Base-by-base conservation (phyloP, 225 moss, liverwort and hornwort genomes). In the Pleurozium schreberi region DNA sequence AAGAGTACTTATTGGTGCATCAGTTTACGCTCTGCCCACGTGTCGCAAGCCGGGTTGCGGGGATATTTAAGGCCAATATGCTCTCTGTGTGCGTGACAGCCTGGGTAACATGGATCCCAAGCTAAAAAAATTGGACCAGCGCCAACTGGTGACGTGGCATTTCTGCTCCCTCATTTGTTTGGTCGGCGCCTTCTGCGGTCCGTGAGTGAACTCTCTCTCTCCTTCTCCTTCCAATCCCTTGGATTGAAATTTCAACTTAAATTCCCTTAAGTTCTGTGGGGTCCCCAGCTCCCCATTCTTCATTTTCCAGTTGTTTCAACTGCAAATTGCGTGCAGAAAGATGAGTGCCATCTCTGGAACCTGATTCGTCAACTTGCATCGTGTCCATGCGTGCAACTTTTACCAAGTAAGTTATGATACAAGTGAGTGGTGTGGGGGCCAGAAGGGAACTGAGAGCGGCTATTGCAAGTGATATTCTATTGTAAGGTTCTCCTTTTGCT, bases 381-480 rank as follows among this genome's bases (percentile, higher is more conserved):
- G 83, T 91, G 91, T 91, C 53, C 86, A 90, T 65, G 88, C 91
- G 91, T 91, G 91, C 91, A 19, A 59, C 89, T 78, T 74, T 31
- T 59, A 25, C 83, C 76, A 65, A 85, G 83, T 53, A n/a, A n/a
- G n/a, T n/a, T n/a, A n/a, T n/a, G n/a, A n/a, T n/a, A 82, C 92
- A 87, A 82, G 87, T 89, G n/a, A n/a, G n/a, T n/a, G n/a, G n/a
- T n/a, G n/a, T n/a, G n/a, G n/a, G n/a, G n/a, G n/a, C n/a, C n/a
- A n/a, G n/a, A n/a, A n/a, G n/a, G n/a, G n/a, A n/a, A n/a, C n/a
- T n/a, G n/a, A 66, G 82, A 66, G 82, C 57, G 63, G 62, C 83
- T 57, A 14, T 63, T 74, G 83, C 82, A 59, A 60, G 38, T 31
- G 62, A 64, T 87, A 80, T 87, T 81, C 30, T 36, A 52, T 19